Conservation (phyloP, 2,329 filamentous ascomycete species). For the Cladosporium sp. region DNA sequence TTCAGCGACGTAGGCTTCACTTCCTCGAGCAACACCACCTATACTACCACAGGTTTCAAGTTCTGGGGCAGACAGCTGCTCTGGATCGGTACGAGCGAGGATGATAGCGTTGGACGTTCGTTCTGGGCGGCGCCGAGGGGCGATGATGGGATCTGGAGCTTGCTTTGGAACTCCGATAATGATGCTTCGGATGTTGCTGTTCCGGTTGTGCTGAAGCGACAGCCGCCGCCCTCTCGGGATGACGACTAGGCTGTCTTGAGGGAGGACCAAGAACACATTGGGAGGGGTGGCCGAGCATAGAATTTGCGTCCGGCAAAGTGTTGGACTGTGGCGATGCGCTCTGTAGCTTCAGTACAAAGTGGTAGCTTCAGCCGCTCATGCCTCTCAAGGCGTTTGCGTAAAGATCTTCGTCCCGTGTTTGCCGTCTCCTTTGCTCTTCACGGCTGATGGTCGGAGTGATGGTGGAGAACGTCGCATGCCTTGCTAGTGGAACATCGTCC, state of each 20-base stretch:
- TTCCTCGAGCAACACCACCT: conserved; percentile 14
- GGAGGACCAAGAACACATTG: too few relatives aligned
- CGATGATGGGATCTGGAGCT: conserved; percentile 13
- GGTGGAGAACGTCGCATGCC: background rate
- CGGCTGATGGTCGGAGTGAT: background rate
- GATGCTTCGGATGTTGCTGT: conserved; percentile 11
- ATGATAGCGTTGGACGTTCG: conserved; percentile 1
- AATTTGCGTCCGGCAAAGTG: too few relatives aligned
- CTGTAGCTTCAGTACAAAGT: too few relatives aligned
- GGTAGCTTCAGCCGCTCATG: background rate
- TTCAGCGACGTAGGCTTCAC: conserved; percentile 16
- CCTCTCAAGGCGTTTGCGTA: conserved; percentile 7
- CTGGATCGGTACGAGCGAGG: conserved; percentile 16
- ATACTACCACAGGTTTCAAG: conserved; percentile 19
- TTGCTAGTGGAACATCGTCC: background rate
- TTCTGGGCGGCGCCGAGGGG: conserved; percentile 9
- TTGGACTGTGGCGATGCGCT: too few relatives aligned
- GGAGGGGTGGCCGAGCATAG: too few relatives aligned
- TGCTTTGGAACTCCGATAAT: conserved; percentile 22
- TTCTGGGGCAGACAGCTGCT: conserved; percentile 17
- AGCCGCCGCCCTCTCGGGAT: background rate
- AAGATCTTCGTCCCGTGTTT: conserved; percentile 2
- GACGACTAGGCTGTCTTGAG: background rate
- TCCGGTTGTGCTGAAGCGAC: conserved; percentile 18
- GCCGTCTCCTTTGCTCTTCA: conserved; percentile 3